phyloP scores from a whole-genome alignment of 768 basidiomycete species.

The Tricholoma flavovirens region DNA sequence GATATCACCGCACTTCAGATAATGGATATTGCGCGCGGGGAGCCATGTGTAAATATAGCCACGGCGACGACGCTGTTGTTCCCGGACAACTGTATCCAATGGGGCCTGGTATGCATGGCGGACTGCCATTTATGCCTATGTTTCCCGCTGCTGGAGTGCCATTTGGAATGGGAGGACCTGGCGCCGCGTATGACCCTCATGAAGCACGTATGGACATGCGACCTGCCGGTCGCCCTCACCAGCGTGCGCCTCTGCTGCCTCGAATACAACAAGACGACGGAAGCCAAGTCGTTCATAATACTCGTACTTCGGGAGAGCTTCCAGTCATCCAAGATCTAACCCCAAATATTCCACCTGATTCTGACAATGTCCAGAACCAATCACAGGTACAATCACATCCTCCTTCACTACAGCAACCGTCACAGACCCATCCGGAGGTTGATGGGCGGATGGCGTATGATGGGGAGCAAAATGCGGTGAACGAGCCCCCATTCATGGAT shows the following conservation, averaged over 20 bases:
- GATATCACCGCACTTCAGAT: conserved; percentile 41
- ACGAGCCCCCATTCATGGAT: conserved; percentile 19
- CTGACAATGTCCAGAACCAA: conserved; percentile 22
- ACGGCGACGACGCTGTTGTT: conserved; percentile 83
- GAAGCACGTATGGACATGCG: conserved; percentile 80
- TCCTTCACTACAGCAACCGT: conserved; percentile 13
- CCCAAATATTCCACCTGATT: conserved; percentile 38
- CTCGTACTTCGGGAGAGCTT: conserved; percentile 59
- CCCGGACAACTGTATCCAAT: conserved; percentile 64
- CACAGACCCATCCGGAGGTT: conserved; percentile 6
- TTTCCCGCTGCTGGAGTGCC: conserved; percentile 52
- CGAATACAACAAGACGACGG: conserved; percentile 51
- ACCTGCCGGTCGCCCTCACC: conserved; percentile 36
- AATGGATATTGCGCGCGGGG: conserved; percentile 90
- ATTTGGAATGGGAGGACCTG: conserved; percentile 42
- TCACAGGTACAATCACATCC: conserved; percentile 18
- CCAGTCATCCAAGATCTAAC: conserved; percentile 84
- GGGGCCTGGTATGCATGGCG: conserved; percentile 29
- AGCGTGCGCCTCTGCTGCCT: conserved; percentile 53
- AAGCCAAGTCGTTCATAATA: conserved; percentile 30
- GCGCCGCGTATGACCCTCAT: conserved; percentile 67
- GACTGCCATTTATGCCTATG: conserved; percentile 67
- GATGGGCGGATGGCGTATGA: conserved; percentile 10
- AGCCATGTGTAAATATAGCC: conserved; percentile 84
- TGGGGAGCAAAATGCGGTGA: conserved; percentile 22